A percentile compares a stretch with the other conserved stretches of the same genome.
These are phyloP conservation scores for Noccaea bulbosa DNA, from an alignment of 345 rosid species.

Conservation along the genomic window DNA sequence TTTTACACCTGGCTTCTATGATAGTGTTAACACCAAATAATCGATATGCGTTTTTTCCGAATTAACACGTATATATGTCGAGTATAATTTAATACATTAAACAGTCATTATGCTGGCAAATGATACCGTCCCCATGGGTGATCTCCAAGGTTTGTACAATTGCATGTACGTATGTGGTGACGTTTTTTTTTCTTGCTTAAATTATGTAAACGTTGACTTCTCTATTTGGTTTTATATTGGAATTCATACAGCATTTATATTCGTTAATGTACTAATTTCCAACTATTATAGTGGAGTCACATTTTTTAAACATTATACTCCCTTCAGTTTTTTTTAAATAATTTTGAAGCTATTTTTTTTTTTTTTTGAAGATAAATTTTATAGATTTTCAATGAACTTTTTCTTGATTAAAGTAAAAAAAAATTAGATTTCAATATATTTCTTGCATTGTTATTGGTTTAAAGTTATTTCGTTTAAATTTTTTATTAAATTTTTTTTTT, in stretches of 20 bases:
- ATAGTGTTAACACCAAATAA: too few species aligned
- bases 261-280: background rate
- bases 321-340: too few species aligned
- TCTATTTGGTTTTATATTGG: constrained; percentile 6
- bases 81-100: constrained; percentile 9
- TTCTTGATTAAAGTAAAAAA: too few species aligned
- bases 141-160: background rate
- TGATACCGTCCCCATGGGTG: constrained; percentile 18
- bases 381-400: too few species aligned
- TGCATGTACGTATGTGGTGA: constrained; percentile 35
- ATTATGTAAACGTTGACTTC: constrained; percentile 31
- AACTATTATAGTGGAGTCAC: background rate
- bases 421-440: too few species aligned
- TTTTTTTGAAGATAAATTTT: too few species aligned
- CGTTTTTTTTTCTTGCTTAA: constrained; percentile 16
- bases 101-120: constrained; percentile 10
- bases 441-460: too few species aligned
- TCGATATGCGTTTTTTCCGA: background rate
- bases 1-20: too few species aligned
- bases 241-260: background rate
- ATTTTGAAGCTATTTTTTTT: too few species aligned
- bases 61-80: background rate
- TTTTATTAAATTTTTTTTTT: too few species aligned
- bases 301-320: too few species aligned
- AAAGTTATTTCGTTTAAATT: too few species aligned